Evolutionary conservation across 2,329 filamentous ascomycete species (phyloP).

Genomic region (Aspergillus brasiliensis): DNA sequence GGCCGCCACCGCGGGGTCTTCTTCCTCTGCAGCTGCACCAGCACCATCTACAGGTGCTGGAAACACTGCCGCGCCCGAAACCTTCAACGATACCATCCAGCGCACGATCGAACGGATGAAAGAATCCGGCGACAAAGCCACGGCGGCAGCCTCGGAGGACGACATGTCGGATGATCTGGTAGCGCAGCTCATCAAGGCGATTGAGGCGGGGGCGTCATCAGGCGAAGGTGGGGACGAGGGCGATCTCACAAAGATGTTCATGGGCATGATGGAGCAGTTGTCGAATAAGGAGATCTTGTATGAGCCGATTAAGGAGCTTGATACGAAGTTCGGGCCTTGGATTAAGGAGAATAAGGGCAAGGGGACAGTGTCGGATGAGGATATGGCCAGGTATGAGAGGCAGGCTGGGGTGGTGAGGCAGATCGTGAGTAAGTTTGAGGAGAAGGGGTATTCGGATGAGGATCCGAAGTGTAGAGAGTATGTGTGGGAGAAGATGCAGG

Average conservation of each 20-base stretch:
- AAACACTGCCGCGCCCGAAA: constrained; percentile 56
- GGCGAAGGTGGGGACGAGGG: constrained; percentile 67
- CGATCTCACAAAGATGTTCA: constrained; percentile 90
- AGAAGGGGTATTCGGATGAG: constrained; percentile 76
- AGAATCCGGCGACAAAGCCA: constrained; percentile 80
- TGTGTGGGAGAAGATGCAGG: constrained; percentile 97
- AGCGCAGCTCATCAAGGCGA: constrained; percentile 87
- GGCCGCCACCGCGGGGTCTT: constrained; percentile 23
- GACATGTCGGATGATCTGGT: constrained; percentile 78
- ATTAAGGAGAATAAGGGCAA: constrained; percentile 72
- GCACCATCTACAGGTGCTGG: constrained; percentile 23
- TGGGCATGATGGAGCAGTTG: constrained; percentile 98
- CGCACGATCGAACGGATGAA: constrained; percentile 97
- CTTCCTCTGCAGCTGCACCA: not conserved
- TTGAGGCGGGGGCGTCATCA: constrained; percentile 62
- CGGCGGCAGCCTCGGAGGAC: constrained; percentile 68
- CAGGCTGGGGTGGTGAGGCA: constrained; percentile 79
- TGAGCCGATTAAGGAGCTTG: constrained; percentile 96
- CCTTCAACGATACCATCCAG: constrained; percentile 89
- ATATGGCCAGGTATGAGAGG: constrained; percentile 76
- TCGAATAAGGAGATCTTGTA: constrained; percentile 98
- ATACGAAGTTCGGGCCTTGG: constrained; percentile 91
- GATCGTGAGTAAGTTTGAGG: constrained; percentile 88
- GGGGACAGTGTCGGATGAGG: constrained; percentile 62
- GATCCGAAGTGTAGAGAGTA: constrained; percentile 82